Evolutionary conservation across 352 stramenopile species (phyloP), one percentile per base, ranked within the genome.

Genomic region (Globisporangium rhizosaccharum): DNA sequence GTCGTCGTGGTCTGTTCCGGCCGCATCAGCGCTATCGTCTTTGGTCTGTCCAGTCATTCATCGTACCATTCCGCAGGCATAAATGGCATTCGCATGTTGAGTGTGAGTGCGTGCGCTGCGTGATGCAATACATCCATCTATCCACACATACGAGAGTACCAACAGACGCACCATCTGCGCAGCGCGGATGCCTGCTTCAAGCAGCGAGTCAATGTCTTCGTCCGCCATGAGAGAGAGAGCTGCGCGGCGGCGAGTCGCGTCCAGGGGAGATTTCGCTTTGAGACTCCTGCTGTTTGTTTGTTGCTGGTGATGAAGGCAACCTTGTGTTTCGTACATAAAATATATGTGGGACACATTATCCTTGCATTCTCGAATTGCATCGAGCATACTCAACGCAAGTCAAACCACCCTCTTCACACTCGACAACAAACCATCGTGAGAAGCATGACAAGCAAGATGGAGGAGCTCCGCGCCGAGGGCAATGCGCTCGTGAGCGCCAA

Each of bases 401-500:
- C 39, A n/a, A 45, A 45, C 11, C 12, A 17, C 39, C 30, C 39
- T 52, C 23, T 12, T 12, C 26, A 39, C n/a, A 28, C 17, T 51
- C 46, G 23, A 9, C 4, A 10, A 36, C 51, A 56, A 26, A 23
- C 33, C 5, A 20, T 46, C 46, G 51, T 20, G 37, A 63, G 54
- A 45, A 51, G 14, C 8, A 23, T 20, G 44, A 57, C 8, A n/a
- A 58, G 25, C 33, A n/a, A 44, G 33, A 80, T 94, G 72, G 82
- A 90, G 68, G 59, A 63, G 37, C 70, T 88, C 37, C 84, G 85
- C 47, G 69, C 70, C 23, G 74, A 85, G 56, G 85, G 82, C 55
- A 94, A 91, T 53, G 78, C 77, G 66, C 70, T 88, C 39, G 90
- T 94, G 67, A 76, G 71, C 51, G 76, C 80, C 51, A 91, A 91